A percentile compares a stretch with the other conserved stretches of the same genome.
phyloP scores from a whole-genome alignment of 192 early-diverging fungal genomes.

The Geosiphon pyriformis region DNA sequence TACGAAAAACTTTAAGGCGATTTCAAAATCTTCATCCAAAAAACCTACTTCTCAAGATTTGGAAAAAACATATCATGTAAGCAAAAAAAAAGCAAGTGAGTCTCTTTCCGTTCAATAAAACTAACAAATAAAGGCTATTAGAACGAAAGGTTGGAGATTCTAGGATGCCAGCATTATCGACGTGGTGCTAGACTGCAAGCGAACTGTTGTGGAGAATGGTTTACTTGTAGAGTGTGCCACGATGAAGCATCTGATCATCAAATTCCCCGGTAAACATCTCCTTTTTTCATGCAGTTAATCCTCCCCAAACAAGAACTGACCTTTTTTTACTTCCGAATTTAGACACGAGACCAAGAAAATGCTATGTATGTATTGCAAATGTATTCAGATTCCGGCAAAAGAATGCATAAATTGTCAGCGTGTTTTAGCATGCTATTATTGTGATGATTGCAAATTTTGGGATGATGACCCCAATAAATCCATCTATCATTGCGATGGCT shows the following conservation, averaged over 20 bases:
- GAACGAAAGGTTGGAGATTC: conserved; percentile 44
- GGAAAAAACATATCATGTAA: conserved; percentile 43
- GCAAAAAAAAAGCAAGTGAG: background rate
- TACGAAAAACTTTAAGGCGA: conserved; percentile 11
- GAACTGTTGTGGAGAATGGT: conserved; percentile 76
- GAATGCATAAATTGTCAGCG: conserved; percentile 66
- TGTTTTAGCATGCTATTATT: conserved; percentile 76
- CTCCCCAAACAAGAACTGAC: background rate
- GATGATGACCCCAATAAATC: conserved; percentile 76
- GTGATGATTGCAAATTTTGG: conserved; percentile 85
- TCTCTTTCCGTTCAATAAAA: background rate
- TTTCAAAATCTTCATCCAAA: conserved; percentile 28
- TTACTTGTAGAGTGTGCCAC: conserved; percentile 77
- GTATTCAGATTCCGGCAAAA: conserved; percentile 73
- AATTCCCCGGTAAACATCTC: conserved; percentile 57
- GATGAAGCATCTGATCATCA: conserved; percentile 72
- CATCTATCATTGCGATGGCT: conserved; percentile 92
- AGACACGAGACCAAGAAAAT: conserved; percentile 62
- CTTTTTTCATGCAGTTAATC: background rate
- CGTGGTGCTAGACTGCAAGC: conserved; percentile 68
- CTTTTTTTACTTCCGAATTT: background rate
- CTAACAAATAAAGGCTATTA: conserved; percentile 17
- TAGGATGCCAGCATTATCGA: conserved; percentile 80
- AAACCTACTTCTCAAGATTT: conserved; percentile 43
- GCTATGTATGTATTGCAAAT: conserved; percentile 90